A percentile compares a stretch with the other conserved stretches of the same genome.
These are phyloP conservation scores for Candida coquimbonensis DNA, from an alignment of 805 yeast genomes.

Conservation along the genomic window DNA sequence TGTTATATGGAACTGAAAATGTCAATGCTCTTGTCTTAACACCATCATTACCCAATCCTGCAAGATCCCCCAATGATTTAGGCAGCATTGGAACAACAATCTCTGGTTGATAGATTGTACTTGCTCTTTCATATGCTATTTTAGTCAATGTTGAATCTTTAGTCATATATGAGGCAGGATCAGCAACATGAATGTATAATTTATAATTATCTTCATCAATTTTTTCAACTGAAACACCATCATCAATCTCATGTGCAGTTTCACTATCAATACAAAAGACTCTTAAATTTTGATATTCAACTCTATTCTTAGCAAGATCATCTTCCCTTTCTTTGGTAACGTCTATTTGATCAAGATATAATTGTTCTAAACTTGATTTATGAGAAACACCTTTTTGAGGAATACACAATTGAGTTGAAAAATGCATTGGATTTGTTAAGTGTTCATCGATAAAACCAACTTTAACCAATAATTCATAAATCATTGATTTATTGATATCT, in stretches of 20 bases:
- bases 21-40: constrained; percentile 41
- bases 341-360: constrained; percentile 31
- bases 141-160: constrained; percentile 31
- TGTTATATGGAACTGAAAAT: constrained; percentile 30
- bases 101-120: constrained; percentile 72
- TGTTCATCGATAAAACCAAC: constrained; percentile 19
- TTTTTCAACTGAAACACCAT: constrained; percentile 65
- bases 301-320: constrained; percentile 25
- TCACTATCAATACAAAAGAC: constrained; percentile 81
- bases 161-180: constrained; percentile 65
- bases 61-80: constrained; percentile 36
- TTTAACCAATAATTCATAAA: constrained; percentile 41
- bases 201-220: constrained; percentile 27
- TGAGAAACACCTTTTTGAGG: constrained; percentile 38
- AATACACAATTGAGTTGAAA: constrained; percentile 39
- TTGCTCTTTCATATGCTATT: constrained; percentile 53
- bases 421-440: constrained; percentile 40
- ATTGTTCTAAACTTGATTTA: constrained; percentile 37
- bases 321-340: constrained; percentile 6
- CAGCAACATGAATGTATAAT: constrained; percentile 74
- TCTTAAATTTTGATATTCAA: constrained; percentile 37
- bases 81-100: constrained; percentile 69
- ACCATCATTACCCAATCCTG: constrained; percentile 44
- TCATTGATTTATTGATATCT: constrained; percentile 47
- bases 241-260: constrained; percentile 87